Base-by-base conservation (phyloP, 2,329 filamentous ascomycete species). In the Westerdykella aurantiaca region DNA sequence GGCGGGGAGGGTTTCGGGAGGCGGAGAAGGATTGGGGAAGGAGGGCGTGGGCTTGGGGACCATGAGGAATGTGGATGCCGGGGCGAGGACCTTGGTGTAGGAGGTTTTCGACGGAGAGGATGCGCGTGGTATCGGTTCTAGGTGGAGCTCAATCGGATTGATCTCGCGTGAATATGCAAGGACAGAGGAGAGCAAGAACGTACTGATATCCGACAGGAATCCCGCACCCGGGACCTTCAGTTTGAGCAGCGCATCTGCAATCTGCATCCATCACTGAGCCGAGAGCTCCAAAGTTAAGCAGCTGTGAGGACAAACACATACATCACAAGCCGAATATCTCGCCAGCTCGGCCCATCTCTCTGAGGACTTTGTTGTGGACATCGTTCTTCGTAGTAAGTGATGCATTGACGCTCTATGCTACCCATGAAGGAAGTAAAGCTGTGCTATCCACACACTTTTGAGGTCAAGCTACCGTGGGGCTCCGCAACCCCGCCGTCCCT, bases 181-280 rank as follows among this genome's bases (percentile, higher is more conserved):
- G 31, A 42, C 31, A 42, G 16, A 42, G 35, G 12, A 45, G 31
- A 58, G 67, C 63, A 56, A 21, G 69, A 46, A 38, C 57, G 52
- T 62, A 81, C 78, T 60, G 41, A 82, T 72, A 60, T 88, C 83
- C 31, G 80, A 71, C 31, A 89, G 68, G 59, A 81, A 82, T 42
- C 86, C 85, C 21, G 81, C 83, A 38, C 78, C 75, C 10, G 81
- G 74, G 7, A 83, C 76, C 46, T 83, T 77, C 38, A 89, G 73
- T 57, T 83, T 86, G 43, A 87, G 73, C 2, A 89, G 75, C 5
- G 83, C 84, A 63, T 89, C 85, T 10, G 85, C 86, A 47, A 88
- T 72, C 73, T 86, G 44, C 13, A 3, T 38, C 25, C 12, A 21
- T 21, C 11, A 31, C 23, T 16, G n/a, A 34, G 25, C 11, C 25